Evolutionary conservation across 352 stramenopile genomes (phyloP).

Genomic region (Blastocystis sp.): DNA sequence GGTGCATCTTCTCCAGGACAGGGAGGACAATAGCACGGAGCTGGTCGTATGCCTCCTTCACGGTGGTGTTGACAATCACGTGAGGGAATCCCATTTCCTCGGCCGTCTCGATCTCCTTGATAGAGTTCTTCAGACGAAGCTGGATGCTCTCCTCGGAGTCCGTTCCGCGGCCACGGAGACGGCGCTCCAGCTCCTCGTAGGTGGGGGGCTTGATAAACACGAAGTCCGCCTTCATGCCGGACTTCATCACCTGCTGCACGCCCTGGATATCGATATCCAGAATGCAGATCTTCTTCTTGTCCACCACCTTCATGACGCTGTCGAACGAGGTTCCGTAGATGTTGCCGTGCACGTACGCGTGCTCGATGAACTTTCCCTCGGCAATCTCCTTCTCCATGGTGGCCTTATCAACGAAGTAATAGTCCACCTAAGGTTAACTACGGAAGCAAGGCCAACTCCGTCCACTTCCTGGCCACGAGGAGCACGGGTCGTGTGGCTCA

Average conservation of each 20-base stretch:
- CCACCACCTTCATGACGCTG: slow-evolving; percentile 84
- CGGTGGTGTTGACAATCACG: slow-evolving; percentile 83
- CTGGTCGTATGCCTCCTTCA: slow-evolving; percentile 80
- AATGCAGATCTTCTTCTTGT: slow-evolving; percentile 91
- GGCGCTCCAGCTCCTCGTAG: slow-evolving; percentile 87
- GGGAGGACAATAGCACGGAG: slow-evolving; percentile 77
- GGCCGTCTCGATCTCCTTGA: slow-evolving; percentile 84
- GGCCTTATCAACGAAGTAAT: slow-evolving; percentile 91
- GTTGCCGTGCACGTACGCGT: slow-evolving; percentile 93
- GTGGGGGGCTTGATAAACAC: slow-evolving; percentile 92
- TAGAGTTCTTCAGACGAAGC: slow-evolving; percentile 86
- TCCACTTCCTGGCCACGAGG: slow-evolving; percentile 88
- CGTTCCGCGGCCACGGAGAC: slow-evolving; percentile 85
- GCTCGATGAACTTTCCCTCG: slow-evolving; percentile 90
- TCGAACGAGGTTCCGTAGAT: slow-evolving; percentile 87
- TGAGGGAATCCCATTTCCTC: slow-evolving; percentile 82
- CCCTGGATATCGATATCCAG: slow-evolving; percentile 97
- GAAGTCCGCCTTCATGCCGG: slow-evolving; percentile 79
- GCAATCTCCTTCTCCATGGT: slow-evolving; percentile 88
- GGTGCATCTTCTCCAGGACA: slow-evolving; percentile 79
- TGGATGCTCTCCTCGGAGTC: slow-evolving; percentile 92
- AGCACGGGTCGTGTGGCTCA: slow-evolving; percentile 92
- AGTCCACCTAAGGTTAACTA: slow-evolving; percentile 76
- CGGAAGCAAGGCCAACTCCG: slow-evolving; percentile 76
- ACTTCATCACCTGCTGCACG: slow-evolving; percentile 86